Conservation (phyloP, 495 filamentous ascomycete genomes). For the Podospora pseudoanserina region DNA sequence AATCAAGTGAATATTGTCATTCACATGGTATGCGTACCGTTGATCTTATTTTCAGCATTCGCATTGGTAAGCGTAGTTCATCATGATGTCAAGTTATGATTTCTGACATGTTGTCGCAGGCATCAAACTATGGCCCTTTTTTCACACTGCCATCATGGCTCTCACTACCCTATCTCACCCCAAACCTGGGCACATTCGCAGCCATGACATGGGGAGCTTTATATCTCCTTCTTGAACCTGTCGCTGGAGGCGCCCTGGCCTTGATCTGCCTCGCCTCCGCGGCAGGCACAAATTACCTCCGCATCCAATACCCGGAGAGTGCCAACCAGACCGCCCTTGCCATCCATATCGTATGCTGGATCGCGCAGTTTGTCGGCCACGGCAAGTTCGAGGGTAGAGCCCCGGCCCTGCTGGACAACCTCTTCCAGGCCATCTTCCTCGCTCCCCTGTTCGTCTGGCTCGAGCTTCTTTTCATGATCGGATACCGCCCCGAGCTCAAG, state of each 20-base stretch:
- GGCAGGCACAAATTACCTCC: conserved; percentile 71
- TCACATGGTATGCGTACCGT: conserved; percentile 84
- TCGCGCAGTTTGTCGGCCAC: conserved; percentile 87
- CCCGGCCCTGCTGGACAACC: conserved; percentile 84
- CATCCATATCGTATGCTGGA: conserved; percentile 71
- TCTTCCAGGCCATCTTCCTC: conserved; percentile 86
- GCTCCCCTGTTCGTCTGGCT: conserved; percentile 99
- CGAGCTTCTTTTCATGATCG: conserved; percentile 85
- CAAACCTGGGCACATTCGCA: conserved; percentile 74
- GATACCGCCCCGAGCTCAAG: conserved; percentile 85
- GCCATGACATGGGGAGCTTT: conserved; percentile 67
- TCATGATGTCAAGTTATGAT: not conserved
- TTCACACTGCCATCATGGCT: conserved; percentile 68
- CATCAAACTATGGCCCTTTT: conserved; percentile 69
- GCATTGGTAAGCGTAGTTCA: conserved; percentile 58
- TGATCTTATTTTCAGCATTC: conserved; percentile 75
- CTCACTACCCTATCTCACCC: conserved; percentile 68
- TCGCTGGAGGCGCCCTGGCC: conserved; percentile 72
- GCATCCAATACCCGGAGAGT: conserved; percentile 57
- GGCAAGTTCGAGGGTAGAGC: conserved; percentile 84
- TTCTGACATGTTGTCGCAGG: conserved; percentile 44
- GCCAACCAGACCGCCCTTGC: conserved; percentile 69
- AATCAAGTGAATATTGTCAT: conserved; percentile 86
- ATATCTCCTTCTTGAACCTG: conserved; percentile 90
- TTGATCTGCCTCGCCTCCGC: conserved; percentile 69